A percentile compares a stretch with the other conserved stretches of the same genome.
phyloP scores from a whole-genome alignment of 108 stramenopile genomes.

The Discostella stelligeroides region DNA sequence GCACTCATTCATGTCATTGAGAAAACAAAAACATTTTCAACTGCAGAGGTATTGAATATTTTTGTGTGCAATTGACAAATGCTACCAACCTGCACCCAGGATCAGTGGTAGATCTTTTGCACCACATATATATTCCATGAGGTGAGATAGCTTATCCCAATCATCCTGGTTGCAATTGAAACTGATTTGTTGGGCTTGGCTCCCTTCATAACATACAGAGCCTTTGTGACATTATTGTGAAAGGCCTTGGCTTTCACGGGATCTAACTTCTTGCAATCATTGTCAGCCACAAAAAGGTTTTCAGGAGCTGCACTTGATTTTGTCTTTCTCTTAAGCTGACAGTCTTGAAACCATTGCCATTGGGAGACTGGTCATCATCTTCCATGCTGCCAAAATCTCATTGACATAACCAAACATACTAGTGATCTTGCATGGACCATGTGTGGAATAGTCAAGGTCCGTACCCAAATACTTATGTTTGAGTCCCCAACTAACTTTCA shows the following conservation, averaged over 20 bases:
- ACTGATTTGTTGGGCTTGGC: constrained; percentile 46
- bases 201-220: constrained; percentile 40
- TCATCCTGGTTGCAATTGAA: constrained; percentile 50
- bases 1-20: too few relatives aligned
- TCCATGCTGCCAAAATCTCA: constrained; percentile 16
- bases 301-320: constrained; percentile 1
- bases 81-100: constrained; percentile 11
- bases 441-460: constrained; percentile 35
- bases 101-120: constrained; percentile 27
- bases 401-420: too few relatives aligned
- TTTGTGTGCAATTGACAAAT: too few relatives aligned
- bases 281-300: background rate
- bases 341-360: too few relatives aligned
- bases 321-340: constrained; percentile 1
- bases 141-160: too few relatives aligned
- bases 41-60: too few relatives aligned
- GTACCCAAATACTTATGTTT: too few relatives aligned
- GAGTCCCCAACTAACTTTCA: too few relatives aligned
- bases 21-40: too few relatives aligned
- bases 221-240: constrained; percentile 24
- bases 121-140: constrained; percentile 37
- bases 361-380: background rate
- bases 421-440: constrained; percentile 26
- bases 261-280: too few relatives aligned
- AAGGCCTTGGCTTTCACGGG: too few relatives aligned